Conservation (phyloP, 192 early-diverging fungal species). For the Coemansia erecta region DNA sequence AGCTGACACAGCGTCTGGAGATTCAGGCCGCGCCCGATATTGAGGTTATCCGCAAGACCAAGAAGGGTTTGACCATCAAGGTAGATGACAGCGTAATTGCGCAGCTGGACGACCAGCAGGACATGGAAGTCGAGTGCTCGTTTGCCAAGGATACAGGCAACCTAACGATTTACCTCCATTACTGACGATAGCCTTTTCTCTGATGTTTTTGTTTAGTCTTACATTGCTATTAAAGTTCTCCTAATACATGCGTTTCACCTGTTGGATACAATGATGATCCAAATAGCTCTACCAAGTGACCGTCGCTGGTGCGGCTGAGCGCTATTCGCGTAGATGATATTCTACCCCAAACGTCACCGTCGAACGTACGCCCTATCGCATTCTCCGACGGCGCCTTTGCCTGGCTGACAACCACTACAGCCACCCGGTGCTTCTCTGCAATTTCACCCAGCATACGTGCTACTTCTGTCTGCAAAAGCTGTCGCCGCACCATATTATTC, state of each 20-base stretch:
- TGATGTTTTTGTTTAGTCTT: background rate
- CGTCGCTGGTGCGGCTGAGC: background rate
- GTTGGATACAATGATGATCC: constrained; percentile 3
- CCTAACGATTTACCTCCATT: constrained; percentile 40
- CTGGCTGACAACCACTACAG: constrained; percentile 36
- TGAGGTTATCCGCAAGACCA: constrained; percentile 51
- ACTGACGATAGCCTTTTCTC: constrained; percentile 7
- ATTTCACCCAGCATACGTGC: constrained; percentile 16
- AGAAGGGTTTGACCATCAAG: constrained; percentile 53
- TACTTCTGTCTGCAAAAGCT: constrained; percentile 26
- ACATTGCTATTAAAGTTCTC: background rate
- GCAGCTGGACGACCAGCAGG: constrained; percentile 64
- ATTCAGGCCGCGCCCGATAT: constrained; percentile 35
- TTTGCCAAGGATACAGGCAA: constrained; percentile 43
- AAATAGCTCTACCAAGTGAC: background rate
- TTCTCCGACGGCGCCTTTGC: constrained; percentile 11
- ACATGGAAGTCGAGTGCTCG: constrained; percentile 59
- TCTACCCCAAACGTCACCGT: constrained; percentile 33
- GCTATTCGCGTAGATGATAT: constrained; percentile 12
- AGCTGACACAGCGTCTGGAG: constrained; percentile 57
- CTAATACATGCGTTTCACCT: background rate
- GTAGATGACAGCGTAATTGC: constrained; percentile 61
- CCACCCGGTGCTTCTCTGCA: constrained; percentile 20
- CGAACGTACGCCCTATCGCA: constrained; percentile 4
- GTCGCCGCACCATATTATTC: constrained; percentile 18